Evolutionary conservation across 139 green algal species (phyloP), one percentile per base, ranked within the genome.

Genomic region (Chlorella sp.): DNA sequence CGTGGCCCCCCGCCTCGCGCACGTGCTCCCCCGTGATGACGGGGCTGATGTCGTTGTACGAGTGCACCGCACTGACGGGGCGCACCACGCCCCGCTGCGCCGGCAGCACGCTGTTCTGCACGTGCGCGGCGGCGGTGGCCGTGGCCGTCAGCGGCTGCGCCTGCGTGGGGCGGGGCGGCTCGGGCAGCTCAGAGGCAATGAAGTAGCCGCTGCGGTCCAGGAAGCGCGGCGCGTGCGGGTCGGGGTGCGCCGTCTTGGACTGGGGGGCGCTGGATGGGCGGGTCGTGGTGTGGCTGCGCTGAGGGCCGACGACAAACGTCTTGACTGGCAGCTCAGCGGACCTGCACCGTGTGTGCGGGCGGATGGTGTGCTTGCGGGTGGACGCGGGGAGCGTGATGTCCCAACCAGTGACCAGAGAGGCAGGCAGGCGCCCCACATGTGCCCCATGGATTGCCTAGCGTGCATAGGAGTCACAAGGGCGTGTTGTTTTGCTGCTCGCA

Each of bases 11-110:
- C 17, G 42, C 42, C 42, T 55, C 42, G 10, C 42, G 10, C 42
- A 55, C 42, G 17, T 24, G 17, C 42, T 55, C 42, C 17, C 42
- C 42, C 42, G 70, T 75, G 50, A 75, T 32, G 14, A 75, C 70
- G 23, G 70, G 70, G 22, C 31, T 63, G 20, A 67, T 31, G 55
- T 75, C 70, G 55, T 75, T 49, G 59, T 75, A 75, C 5, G 70
- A 62, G 33, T 75, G 59, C 27, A 75, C 50, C 27, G 70, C 70
- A 24, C 23, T n/a, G 5, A 73, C 68, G 35, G 68, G 68, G 29
- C 68, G 49, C 35, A 71, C n/a, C 2, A 33, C 35, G n/a, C 65
- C 65, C 35, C 42, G 42, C 42, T 55, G 10, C 42, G 10, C 17
- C 10, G 42, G 42, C 42, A 55, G 10, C 42, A 55, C 17, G 42